Base-by-base conservation (phyloP, 1,284 basidiomycete species). In the Cutaneotrichosporon sp. region DNA sequence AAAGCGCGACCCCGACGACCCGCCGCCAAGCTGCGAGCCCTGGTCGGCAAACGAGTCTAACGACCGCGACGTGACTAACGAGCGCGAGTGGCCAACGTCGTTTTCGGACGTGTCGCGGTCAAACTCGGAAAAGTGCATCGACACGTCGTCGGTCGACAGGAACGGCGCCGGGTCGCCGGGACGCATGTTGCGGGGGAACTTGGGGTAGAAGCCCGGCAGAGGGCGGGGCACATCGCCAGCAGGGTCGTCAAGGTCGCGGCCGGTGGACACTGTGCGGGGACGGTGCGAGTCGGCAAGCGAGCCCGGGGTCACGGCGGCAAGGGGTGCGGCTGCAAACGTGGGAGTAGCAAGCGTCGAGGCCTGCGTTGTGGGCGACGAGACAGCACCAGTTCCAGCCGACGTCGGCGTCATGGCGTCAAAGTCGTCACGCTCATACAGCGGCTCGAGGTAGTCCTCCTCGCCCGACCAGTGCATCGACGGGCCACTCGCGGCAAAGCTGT, bases 401-500 rank as follows among this genome's bases (percentile, higher is more conserved):
- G 26, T 30, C n/a, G 42, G 42, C 5, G 42, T 26, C 15, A 45
- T 18, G 12, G 43, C 33, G 33, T 45, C 30, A 45, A 45, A 34
- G 20, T 33, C 30, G 18, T 35, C 20, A 15, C 39, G 12, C 47
- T 49, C 54, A 33, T 50, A 43, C 7, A 59, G 21, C 5, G 58
- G 58, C 5, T 49, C 45, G 12, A 59, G 48, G 51, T 59, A 59
- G 20, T 63, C 60, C 34, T 67, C 63, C 49, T 75, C 72, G 34
- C 61, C 69, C 10, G 70, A 72, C 74, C 74, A 76, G 42, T 68
- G 67, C 64, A 76, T 73, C 3, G 68, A 70, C 18, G 60, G 60
- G 59, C 20, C 63, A 67, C 50, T 75, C 71, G 73, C n/a, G n/a
- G n/a, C 74, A 76, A 30, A 30, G 51, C 72, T 74, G 10, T 56